Base-by-base conservation (phyloP, 805 yeast genomes). In the Torulaspora gathmanii region DNA sequence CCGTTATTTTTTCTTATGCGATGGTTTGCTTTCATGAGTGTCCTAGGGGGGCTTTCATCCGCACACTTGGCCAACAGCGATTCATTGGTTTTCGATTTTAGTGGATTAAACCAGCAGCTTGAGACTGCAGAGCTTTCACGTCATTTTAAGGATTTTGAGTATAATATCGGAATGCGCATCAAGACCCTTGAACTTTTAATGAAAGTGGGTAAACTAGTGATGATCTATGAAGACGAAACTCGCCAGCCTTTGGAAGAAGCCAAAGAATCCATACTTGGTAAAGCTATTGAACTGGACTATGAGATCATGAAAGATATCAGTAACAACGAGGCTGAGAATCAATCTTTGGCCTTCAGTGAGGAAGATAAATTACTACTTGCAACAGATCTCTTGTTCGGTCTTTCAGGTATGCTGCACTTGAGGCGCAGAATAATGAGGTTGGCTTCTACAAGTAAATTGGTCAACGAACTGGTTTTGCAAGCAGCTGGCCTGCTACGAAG, bases 1-100 rank as follows among this genome's bases (percentile, higher is more conserved):
- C 37, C 61, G 3, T 63, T 78, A 0, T 78, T 68, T 49, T 84
- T 84, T 53, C 65, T 84, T 36, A 68, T 75, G 51, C 64, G 89
- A 41, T 82, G 88, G 86, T 83, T 79, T 57, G 80, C 79, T 0
- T 84, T 81, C 55, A 65, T 81, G 27, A 88, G 82, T 54, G 76
- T 82, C 2, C 69, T 83, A 16, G 83, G 86, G 0, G 73, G 79
- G 0, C 65, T 84, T 19, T 77, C 86, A 1, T 73, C 86, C 0
- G 73, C 84, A 2, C 63, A 52, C 2, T 25, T 47, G 27, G 40
- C 28, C 6, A 29, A 40, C 35, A 15, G 42, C 33, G 41, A 42
- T 22, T 15, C 33, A n/a, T 36, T 46, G 23, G 23, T 35, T n/a
- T 46, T 63, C 33, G 57, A 57, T 20, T 67, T 70, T 27, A 36